Evolutionary conservation across 2,329 filamentous ascomycete genomes (phyloP).

Genomic region (Fusarium domesticum): DNA sequence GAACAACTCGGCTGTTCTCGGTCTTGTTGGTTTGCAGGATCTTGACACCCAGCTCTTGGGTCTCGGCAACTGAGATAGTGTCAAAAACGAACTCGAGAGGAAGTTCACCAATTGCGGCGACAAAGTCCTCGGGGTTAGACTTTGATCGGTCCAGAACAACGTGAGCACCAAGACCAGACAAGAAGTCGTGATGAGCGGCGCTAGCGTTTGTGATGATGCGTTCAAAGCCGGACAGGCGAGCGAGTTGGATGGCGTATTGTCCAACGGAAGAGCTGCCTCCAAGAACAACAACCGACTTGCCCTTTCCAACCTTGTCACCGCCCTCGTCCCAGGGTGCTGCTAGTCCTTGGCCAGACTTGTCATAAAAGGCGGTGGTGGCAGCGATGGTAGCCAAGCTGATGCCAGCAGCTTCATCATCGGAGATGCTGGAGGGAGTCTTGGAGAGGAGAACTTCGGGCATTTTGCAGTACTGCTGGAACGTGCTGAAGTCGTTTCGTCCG

Average conservation of each 20-base stretch:
- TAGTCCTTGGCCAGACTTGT: slow-evolving; percentile 17
- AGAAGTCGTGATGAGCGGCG: slow-evolving; percentile 9
- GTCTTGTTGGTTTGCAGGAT: slow-evolving; percentile 21
- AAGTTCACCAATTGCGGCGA: slow-evolving; percentile 23
- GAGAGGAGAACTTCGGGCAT: slow-evolving; percentile 33
- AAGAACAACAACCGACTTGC: slow-evolving; percentile 28
- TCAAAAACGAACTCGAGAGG: slow-evolving; percentile 33
- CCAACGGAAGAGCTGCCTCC: slow-evolving; percentile 32
- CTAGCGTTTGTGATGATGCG: slow-evolving; percentile 16
- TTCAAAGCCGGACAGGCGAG: slow-evolving; percentile 8
- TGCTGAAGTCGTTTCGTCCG: slow-evolving; percentile 28
- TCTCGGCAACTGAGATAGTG: slow-evolving; percentile 29
- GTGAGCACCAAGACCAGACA: slow-evolving; percentile 10
- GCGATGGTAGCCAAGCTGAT: slow-evolving; percentile 10
- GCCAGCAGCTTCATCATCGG: slow-evolving; percentile 28
- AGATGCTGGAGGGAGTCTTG: slow-evolving; percentile 31
- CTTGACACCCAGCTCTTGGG: slow-evolving; percentile 31
- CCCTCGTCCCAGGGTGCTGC: slow-evolving; percentile 30
- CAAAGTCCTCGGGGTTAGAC: slow-evolving; percentile 21
- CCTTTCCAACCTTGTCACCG: slow-evolving; percentile 21
- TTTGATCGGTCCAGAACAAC: slow-evolving; percentile 27
- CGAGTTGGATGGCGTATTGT: slow-evolving; percentile 13
- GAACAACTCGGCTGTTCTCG: slow-evolving; percentile 16
- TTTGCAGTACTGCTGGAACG: slow-evolving; percentile 39
- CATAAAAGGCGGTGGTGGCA: neutral